Evolutionary conservation across 2,329 filamentous ascomycete genomes (phyloP).

Genomic region (Bipolaris oryzae): DNA sequence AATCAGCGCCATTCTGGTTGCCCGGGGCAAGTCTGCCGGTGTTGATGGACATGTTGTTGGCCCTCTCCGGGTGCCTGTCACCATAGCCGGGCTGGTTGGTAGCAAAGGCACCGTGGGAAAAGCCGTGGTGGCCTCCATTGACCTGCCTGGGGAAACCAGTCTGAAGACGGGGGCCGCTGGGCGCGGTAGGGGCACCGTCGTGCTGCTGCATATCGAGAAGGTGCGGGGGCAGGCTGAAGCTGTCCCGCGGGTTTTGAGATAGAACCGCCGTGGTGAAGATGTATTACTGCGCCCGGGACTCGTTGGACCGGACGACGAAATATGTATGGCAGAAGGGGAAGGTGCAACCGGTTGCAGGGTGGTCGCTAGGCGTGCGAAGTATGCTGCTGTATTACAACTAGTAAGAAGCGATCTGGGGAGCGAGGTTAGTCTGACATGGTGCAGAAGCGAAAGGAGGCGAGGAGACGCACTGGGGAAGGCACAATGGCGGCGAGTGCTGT

Average conservation of each 20-base stretch:
- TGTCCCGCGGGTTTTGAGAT: conserved; percentile 80
- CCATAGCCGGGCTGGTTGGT: conserved; percentile 83
- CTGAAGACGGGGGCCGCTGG: conserved; percentile 61
- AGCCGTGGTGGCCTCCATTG: conserved; percentile 75
- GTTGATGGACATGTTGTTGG: conserved; percentile 91
- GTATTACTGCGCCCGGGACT: conserved; percentile 63
- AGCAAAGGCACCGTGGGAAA: conserved; percentile 90
- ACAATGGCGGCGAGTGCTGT: conserved; percentile 38
- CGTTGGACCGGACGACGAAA: conserved; percentile 49
- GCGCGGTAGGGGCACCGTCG: conserved; percentile 66
- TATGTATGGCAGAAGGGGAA: conserved; percentile 46
- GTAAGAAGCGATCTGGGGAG: conserved; percentile 30
- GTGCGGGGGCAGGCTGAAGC: conserved; percentile 80
- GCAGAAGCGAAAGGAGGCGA: neutral
- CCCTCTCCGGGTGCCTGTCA: conserved; percentile 82
- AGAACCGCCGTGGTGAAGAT: conserved; percentile 79
- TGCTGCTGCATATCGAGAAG: conserved; percentile 91
- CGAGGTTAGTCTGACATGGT: conserved; percentile 13
- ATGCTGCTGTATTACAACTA: conserved; percentile 39
- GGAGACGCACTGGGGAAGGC: conserved; percentile 36
- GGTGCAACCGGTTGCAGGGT: conserved; percentile 34
- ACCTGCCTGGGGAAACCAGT: conserved; percentile 76
- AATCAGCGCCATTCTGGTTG: conserved; percentile 68
- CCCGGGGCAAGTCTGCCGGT: conserved; percentile 69
- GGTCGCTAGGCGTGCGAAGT: conserved; percentile 34